A percentile compares a stretch with the other conserved stretches of the same genome.
These are phyloP conservation scores for Epichloe uncinata DNA, from an alignment of 2,329 filamentous ascomycete genomes.

Conservation along the genomic window DNA sequence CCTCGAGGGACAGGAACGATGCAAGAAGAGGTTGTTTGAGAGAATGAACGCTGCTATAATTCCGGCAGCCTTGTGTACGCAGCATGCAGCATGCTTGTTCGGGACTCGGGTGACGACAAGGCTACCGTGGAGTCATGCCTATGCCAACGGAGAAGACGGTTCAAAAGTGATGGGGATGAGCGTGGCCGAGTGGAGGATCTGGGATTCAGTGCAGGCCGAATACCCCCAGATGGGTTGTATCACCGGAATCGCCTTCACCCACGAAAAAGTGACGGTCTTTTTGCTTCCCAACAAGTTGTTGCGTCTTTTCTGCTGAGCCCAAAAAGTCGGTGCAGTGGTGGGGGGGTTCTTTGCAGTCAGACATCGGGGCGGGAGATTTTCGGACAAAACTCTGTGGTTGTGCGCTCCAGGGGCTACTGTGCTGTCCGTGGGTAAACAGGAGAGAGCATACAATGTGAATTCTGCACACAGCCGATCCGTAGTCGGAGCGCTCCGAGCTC, in stretches of 20 bases:
- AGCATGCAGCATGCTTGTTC: conserved; percentile 30
- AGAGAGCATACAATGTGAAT: neutral
- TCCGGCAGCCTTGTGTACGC: conserved; percentile 26
- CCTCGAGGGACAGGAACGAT: conserved; percentile 7
- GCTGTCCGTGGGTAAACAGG: neutral
- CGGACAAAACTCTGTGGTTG: conserved; percentile 10
- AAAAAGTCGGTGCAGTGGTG: conserved; percentile 28
- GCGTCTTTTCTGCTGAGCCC: conserved; percentile 26
- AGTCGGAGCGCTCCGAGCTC: neutral
- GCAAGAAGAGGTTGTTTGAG: conserved; percentile 5
- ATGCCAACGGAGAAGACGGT: conserved; percentile 9
- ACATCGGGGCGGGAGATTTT: conserved; percentile 16
- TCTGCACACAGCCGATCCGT: neutral
- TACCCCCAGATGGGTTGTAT: neutral
- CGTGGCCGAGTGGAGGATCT: conserved; percentile 1
- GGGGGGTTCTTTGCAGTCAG: conserved; percentile 9
- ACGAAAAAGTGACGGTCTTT: neutral
- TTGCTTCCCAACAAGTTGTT: conserved; percentile 10
- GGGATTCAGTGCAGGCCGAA: neutral
- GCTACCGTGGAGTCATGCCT: conserved; percentile 30
- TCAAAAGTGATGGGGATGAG: neutral
- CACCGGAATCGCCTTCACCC: conserved; percentile 1
- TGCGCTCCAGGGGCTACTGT: neutral
- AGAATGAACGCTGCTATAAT: conserved; percentile 27
- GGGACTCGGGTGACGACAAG: conserved; percentile 18